A percentile compares a stretch with the other conserved stretches of the same genome.
phyloP scores from a whole-genome alignment of 2,329 filamentous ascomycete genomes.

The Macrophomina phaseolina region DNA sequence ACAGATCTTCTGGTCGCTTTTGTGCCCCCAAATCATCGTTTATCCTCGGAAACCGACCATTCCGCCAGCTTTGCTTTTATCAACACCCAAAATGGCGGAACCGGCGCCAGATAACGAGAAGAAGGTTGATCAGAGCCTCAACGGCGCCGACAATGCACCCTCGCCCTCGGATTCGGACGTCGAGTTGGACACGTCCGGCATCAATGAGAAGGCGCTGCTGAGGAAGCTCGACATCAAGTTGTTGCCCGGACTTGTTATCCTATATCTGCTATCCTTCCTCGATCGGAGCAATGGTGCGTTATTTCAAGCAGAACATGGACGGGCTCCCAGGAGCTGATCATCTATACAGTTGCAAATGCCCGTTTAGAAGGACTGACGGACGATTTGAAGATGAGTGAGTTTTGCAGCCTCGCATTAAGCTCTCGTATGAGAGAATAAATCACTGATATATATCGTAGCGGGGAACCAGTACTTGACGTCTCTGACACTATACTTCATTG shows the following conservation, averaged over 20 bases:
- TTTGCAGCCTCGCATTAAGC: background rate
- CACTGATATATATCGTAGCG: constrained; percentile 32
- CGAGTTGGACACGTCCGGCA: constrained; percentile 33
- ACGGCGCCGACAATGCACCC: background rate
- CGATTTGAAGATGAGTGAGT: constrained; percentile 39
- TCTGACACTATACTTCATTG: constrained; percentile 69
- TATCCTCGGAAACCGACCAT: background rate
- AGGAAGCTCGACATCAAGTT: constrained; percentile 58
- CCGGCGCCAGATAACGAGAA: constrained; percentile 1
- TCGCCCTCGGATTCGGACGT: constrained; percentile 12
- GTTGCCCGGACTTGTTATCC: constrained; percentile 49
- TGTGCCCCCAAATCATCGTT: too few species aligned
- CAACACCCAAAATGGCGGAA: constrained; percentile 1
- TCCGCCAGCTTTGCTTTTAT: background rate
- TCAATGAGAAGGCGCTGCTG: constrained; percentile 64
- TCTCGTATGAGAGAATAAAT: background rate
- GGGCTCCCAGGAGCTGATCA: background rate
- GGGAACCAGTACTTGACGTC: constrained; percentile 66
- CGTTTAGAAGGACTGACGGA: constrained; percentile 45
- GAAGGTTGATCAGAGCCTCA: constrained; percentile 5
- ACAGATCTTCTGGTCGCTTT: background rate
- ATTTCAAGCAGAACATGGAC: background rate
- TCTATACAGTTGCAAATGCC: constrained; percentile 50
- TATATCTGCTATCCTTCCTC: constrained; percentile 49
- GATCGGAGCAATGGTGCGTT: constrained; percentile 44